Evolutionary conservation across 2,329 filamentous ascomycete species (phyloP), one percentile per base, ranked within the genome.

Genomic region (Karstenula rhodostoma): DNA sequence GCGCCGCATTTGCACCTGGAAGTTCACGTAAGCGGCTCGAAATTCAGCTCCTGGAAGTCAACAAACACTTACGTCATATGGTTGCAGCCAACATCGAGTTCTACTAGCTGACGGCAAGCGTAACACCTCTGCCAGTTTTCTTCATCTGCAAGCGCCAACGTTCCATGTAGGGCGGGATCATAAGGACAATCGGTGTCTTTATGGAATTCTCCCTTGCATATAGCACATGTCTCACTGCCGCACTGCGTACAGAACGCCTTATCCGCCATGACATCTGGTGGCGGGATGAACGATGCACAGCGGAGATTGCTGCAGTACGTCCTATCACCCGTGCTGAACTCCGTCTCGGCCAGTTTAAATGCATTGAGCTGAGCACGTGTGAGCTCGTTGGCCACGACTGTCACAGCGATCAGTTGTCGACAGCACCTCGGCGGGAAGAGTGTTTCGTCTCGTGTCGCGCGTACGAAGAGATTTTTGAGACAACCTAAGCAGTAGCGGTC

Each of bases 1-100:
- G 88, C 85, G 61, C 85, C 84, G 75, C 90, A 92, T 53, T n/a
- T 27, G 46, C 63, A 68, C 0, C 67, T 70, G 27, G 8, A 8
- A 10, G n/a, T 32, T 9, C n/a, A 44, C 4, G 32, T 43, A 47
- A 53, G 54, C 22, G 19, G 1, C 6, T 27, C 5, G 32, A 27
- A 10, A 47, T 83, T 87, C 70, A 91, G 88, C 68, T 89, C 87
- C 6, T 84, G 48, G 33, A 27, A 27, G 10, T 55, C 15, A 19
- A 43, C 32, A 58, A 29, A 29, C 27, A 4, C 59, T 54, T 33
- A 66, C 65, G 56, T 64, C 48, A 66, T 67, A 33, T 66, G 61
- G 40, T 64, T 59, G 40, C 63, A 67, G 2, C 65, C 65, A 29
- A 4, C 19, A 2, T 42, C 43, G 2, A 66, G 23, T 17, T 52